A percentile compares a stretch with the other conserved stretches of the same genome.
Evolutionary conservation across 345 rosid species (phyloP).

Genomic region (Citrus australasica): DNA sequence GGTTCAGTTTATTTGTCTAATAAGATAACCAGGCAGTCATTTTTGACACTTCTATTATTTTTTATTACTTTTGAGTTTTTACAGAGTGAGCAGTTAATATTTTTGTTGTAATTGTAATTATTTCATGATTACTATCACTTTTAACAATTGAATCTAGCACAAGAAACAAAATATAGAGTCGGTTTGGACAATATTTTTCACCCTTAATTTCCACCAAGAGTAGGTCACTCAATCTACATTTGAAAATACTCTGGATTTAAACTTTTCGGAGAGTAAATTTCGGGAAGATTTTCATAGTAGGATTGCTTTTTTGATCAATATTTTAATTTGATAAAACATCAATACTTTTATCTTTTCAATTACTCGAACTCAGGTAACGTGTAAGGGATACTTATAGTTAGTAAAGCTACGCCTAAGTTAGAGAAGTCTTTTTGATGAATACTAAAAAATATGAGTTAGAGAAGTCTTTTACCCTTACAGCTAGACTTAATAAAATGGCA

Average conservation of each 20-base stretch:
- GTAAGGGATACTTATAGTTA: no score
- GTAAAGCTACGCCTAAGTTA: no score
- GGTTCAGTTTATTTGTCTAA: conserved; percentile 6
- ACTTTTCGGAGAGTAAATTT: not conserved
- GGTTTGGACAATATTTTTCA: not conserved
- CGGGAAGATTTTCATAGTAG: not conserved
- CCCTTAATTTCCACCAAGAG: not conserved
- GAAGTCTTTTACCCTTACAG: not conserved
- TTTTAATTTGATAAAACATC: not conserved
- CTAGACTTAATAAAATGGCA: no score
- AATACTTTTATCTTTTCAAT: no score
- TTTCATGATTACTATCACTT: not conserved
- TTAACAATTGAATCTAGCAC: conserved; percentile 7
- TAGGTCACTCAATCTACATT: not conserved
- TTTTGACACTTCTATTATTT: conserved; percentile 5
- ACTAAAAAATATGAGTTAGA: not conserved
- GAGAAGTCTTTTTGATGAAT: not conserved
- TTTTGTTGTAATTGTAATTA: not conserved
- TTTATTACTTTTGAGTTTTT: not conserved
- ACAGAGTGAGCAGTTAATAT: not conserved
- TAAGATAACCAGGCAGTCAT: conserved; percentile 5
- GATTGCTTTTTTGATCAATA: not conserved
- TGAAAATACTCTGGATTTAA: not conserved
- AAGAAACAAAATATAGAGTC: not conserved
- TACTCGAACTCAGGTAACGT: no score